A percentile compares a stretch with the other conserved stretches of the same genome.
Conservation (phyloP, 495 filamentous ascomycete species). For the Neurospora sp. region DNA sequence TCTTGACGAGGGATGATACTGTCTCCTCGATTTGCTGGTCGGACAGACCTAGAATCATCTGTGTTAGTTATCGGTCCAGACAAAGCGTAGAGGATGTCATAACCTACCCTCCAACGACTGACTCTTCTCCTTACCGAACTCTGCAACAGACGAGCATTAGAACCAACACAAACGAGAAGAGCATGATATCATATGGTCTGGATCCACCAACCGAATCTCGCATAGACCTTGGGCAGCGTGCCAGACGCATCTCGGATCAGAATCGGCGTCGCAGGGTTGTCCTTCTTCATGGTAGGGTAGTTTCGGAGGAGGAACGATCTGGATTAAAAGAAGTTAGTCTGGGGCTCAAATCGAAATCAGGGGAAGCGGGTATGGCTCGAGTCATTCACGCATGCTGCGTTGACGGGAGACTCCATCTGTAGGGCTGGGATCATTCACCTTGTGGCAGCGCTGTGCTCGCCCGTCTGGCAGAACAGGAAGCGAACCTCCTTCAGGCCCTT, state of each 20-base stretch:
- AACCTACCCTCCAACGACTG: slow-evolving; percentile 65
- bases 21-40: slow-evolving; percentile 89
- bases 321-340: slow-evolving; percentile 3
- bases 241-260: slow-evolving; percentile 83
- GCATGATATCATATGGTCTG: neutral
- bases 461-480: slow-evolving; percentile 92
- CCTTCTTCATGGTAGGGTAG: slow-evolving; percentile 98
- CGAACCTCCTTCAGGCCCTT: slow-evolving; percentile 87
- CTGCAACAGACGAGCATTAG: slow-evolving; percentile 30
- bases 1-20: slow-evolving; percentile 73
- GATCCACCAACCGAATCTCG: slow-evolving; percentile 71
- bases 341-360: neutral
- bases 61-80: slow-evolving; percentile 5
- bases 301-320: slow-evolving; percentile 85
- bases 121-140: slow-evolving; percentile 80
- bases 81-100: neutral
- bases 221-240: slow-evolving; percentile 74
- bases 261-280: slow-evolving; percentile 91
- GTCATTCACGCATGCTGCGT: neutral
- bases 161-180: neutral
- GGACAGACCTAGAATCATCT: slow-evolving; percentile 52
- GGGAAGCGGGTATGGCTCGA: neutral
- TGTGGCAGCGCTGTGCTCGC: slow-evolving; percentile 73
- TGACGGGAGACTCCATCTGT: neutral
- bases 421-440: slow-evolving; percentile 45